These are phyloP conservation scores for Pseudocercospora macadamiae DNA, from an alignment of 2,329 filamentous ascomycete species.

Conservation along the genomic window DNA sequence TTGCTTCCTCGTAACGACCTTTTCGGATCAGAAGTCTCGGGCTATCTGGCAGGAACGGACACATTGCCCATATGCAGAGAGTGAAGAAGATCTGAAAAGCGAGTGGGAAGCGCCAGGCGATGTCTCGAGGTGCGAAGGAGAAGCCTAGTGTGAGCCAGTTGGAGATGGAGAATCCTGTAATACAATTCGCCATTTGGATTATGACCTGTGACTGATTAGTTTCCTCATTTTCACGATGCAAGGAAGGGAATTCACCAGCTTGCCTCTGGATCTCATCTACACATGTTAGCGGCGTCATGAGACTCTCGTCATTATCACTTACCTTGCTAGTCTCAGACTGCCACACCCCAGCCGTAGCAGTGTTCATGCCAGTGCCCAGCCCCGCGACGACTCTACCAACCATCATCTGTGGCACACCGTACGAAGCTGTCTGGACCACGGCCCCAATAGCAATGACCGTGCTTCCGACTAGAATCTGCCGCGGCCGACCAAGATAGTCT, in stretches of 20 bases:
- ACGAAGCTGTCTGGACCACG: conserved; percentile 47
- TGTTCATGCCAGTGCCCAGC: conserved; percentile 53
- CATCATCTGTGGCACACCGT: conserved; percentile 46
- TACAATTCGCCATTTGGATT: conserved; percentile 55
- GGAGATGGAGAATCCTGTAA: conserved; percentile 53
- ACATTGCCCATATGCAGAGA: conserved; percentile 42
- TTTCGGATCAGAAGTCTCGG: conserved; percentile 54
- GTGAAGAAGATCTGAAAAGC: conserved; percentile 60
- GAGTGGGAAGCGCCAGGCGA: conserved; percentile 59
- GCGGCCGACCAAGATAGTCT: conserved; percentile 49
- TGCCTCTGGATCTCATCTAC: conserved; percentile 51
- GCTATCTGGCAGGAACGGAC: conserved; percentile 43
- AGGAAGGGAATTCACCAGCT: too few species aligned
- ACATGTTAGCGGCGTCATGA: not conserved
- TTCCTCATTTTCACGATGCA: too few species aligned
- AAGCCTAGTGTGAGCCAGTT: conserved; percentile 55
- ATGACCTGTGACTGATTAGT: too few species aligned
- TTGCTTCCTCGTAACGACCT: conserved; percentile 55
- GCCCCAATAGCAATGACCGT: conserved; percentile 49
- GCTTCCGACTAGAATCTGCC: conserved; percentile 47
- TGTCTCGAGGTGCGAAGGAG: conserved; percentile 44
- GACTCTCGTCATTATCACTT: not conserved
- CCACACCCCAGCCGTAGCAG: conserved; percentile 54
- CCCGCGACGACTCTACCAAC: conserved; percentile 51
- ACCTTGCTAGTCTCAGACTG: conserved; percentile 52